phyloP scores from a whole-genome alignment of 2,329 filamentous ascomycete genomes.

The Nemania sp. region DNA sequence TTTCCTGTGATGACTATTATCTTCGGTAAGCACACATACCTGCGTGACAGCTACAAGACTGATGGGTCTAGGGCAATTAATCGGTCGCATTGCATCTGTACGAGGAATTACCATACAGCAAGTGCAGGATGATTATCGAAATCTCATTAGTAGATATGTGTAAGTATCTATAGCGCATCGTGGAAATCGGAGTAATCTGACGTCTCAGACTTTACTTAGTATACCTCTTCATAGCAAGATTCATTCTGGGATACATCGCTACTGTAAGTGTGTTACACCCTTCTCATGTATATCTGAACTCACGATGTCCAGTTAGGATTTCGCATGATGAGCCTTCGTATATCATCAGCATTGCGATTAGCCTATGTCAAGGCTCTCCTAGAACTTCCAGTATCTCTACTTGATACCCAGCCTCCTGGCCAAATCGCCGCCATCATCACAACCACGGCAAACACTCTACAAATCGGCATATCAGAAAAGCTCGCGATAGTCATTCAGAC shows the following conservation, averaged over 20 bases:
- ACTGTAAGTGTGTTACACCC: constrained; percentile 45
- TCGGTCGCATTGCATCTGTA: constrained; percentile 50
- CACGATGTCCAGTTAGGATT: constrained; percentile 53
- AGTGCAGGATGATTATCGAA: constrained; percentile 34
- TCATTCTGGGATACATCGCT: constrained; percentile 63
- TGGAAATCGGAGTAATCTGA: not conserved
- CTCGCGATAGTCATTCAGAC: constrained; percentile 61
- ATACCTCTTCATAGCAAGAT: constrained; percentile 70
- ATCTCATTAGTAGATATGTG: constrained; percentile 49
- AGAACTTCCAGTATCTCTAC: constrained; percentile 64
- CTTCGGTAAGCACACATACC: constrained; percentile 46
- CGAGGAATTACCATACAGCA: constrained; percentile 25
- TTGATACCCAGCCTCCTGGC: constrained; percentile 66
- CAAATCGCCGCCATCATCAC: constrained; percentile 65
- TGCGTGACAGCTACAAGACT: constrained; percentile 1
- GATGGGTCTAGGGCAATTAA: constrained; percentile 44
- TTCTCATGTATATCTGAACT: not conserved
- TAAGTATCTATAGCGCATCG: constrained; percentile 34
- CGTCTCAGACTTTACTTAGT: constrained; percentile 65
- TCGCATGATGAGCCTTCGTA: constrained; percentile 62
- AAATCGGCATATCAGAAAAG: constrained; percentile 66
- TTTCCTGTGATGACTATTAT: constrained; percentile 58
- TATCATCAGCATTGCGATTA: constrained; percentile 63
- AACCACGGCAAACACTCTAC: constrained; percentile 62
- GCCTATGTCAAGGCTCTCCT: constrained; percentile 69